Conservation (phyloP, 2,329 filamentous ascomycete genomes). For the Lecanicillium sp. region DNA sequence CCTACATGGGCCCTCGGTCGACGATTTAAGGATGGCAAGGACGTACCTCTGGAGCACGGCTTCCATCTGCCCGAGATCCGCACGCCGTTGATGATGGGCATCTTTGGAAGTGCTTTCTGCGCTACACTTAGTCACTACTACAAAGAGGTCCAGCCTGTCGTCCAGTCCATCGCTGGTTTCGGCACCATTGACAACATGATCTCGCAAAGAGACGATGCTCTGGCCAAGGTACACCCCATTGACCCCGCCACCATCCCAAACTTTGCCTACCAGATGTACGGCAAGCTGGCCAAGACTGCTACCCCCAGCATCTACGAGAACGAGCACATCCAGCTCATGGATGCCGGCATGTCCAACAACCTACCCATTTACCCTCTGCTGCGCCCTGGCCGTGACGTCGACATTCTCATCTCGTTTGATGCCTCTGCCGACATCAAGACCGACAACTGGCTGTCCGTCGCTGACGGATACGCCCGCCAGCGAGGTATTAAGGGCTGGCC, state of each 20-base stretch:
- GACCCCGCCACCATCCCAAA: conserved; percentile 89
- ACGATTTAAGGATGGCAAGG: conserved; percentile 64
- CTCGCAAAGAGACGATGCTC: conserved; percentile 71
- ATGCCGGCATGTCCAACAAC: conserved; percentile 98
- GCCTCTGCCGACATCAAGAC: conserved; percentile 87
- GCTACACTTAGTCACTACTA: conserved; percentile 96
- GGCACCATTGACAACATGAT: conserved; percentile 74
- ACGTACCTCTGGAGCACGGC: conserved; percentile 50
- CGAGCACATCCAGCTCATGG: conserved; percentile 79
- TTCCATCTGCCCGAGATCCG: conserved; percentile 76
- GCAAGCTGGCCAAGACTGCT: conserved; percentile 66
- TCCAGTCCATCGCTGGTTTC: conserved; percentile 70
- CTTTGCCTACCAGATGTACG: conserved; percentile 75
- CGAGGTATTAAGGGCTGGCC: conserved; percentile 93
- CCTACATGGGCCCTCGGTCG: conserved; percentile 91
- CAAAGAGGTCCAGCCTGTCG: conserved; percentile 78
- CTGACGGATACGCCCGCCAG: conserved; percentile 86
- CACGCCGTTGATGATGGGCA: conserved; percentile 77
- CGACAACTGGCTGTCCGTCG: conserved; percentile 94
- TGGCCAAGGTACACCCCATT: conserved; percentile 90
- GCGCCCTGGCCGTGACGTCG: conserved; percentile 79
- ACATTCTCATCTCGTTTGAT: conserved; percentile 89
- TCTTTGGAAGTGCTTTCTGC: conserved; percentile 97
- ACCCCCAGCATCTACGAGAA: conserved; percentile 68
- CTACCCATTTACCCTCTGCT: conserved; percentile 92